These are phyloP conservation scores for Alternaria ventricosa DNA, from an alignment of 2,329 filamentous ascomycete species.

Conservation along the genomic window DNA sequence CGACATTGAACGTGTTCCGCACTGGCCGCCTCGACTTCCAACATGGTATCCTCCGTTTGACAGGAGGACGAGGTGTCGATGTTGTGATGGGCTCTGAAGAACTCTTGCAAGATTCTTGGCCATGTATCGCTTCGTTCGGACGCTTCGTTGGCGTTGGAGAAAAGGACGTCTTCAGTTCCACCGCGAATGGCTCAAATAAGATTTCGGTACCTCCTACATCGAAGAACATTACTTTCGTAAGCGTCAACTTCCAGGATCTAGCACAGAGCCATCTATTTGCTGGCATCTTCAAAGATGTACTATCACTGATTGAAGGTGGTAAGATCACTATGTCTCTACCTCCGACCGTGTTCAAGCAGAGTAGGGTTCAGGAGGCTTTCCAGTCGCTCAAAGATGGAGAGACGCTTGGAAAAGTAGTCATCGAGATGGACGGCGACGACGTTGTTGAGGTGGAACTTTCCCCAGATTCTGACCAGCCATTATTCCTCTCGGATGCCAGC, in stretches of 20 bases:
- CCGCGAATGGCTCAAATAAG: constrained; percentile 6
- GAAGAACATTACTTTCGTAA: constrained; percentile 5
- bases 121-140: constrained; percentile 39
- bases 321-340: not conserved
- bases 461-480: not conserved
- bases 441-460: constrained; percentile 10
- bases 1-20: constrained; percentile 32
- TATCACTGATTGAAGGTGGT: not conserved
- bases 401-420: constrained; percentile 6
- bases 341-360: constrained; percentile 15
- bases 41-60: constrained; percentile 12
- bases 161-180: constrained; percentile 2
- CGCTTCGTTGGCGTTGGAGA: constrained; percentile 34
- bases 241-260: constrained; percentile 11
- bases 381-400: constrained; percentile 18
- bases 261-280: not conserved
- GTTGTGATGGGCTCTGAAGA: constrained; percentile 43
- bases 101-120: constrained; percentile 24
- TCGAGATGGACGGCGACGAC: constrained; percentile 12
- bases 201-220: not conserved
- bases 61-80: constrained; percentile 40
- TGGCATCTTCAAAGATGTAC: not conserved
- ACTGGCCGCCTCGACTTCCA: not conserved
- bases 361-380: constrained; percentile 21
- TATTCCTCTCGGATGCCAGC: constrained; percentile 20